These are phyloP conservation scores for Achaetomium macrosporum DNA, from an alignment of 2,329 filamentous ascomycete species.

Conservation along the genomic window DNA sequence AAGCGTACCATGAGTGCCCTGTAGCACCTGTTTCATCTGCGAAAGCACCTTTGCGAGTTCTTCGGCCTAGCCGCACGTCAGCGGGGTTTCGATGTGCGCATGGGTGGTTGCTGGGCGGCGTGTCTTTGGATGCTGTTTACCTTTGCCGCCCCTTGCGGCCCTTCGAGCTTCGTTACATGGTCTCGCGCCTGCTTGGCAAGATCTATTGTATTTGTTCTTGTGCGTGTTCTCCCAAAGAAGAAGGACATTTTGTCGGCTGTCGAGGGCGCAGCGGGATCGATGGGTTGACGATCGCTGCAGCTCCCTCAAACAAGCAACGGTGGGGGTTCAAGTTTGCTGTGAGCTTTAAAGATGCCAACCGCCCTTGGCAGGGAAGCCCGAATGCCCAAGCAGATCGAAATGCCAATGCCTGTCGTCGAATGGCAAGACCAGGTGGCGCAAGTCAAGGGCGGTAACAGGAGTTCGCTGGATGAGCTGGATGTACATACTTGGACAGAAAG, in stretches of 20 bases:
- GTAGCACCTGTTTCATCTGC: conserved; percentile 88
- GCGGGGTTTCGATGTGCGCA: neutral
- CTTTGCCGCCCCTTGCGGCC: conserved; percentile 43
- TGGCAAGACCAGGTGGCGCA: neutral
- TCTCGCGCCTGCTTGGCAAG: conserved; percentile 52
- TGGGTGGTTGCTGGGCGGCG: neutral
- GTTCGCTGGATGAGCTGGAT: neutral
- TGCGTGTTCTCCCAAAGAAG: conserved; percentile 48
- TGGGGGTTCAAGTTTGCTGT: neutral
- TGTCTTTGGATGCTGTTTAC: conserved; percentile 28
- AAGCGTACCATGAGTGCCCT: conserved; percentile 80
- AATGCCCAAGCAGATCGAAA: conserved; percentile 5
- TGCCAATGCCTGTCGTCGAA: conserved; percentile 6
- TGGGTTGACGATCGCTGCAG: conserved; percentile 3
- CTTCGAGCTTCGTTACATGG: conserved; percentile 47
- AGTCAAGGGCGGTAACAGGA: neutral
- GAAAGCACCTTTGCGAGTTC: conserved; percentile 78
- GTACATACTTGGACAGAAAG: neutral
- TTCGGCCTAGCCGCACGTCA: conserved; percentile 56
- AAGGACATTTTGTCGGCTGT: conserved; percentile 39
- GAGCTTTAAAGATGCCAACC: conserved; percentile 5
- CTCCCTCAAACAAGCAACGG: neutral
- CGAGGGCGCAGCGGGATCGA: conserved; percentile 7
- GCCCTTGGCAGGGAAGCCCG: conserved; percentile 13
- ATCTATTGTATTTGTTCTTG: conserved; percentile 46